A percentile compares a stretch with the other conserved stretches of the same genome.
Evolutionary conservation across 495 filamentous ascomycete species (phyloP).

Genomic region (Cercophora samala): DNA sequence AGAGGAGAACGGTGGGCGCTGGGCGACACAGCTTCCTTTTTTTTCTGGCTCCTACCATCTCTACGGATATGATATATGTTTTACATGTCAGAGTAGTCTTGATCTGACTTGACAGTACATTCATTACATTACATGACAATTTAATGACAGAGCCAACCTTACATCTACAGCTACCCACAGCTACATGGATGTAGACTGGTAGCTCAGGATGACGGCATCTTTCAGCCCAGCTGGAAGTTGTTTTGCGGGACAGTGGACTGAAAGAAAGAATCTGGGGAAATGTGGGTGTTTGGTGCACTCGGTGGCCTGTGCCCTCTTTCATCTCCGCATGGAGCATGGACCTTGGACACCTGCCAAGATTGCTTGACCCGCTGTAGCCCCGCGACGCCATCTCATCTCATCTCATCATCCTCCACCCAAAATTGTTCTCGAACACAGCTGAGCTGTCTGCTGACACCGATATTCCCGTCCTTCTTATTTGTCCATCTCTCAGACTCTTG

Average conservation of each 20-base stretch:
- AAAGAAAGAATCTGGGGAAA: neutral
- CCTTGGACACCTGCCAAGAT: neutral
- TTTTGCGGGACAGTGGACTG: neutral
- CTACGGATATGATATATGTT: neutral
- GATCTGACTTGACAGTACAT: neutral
- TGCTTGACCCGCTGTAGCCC: neutral
- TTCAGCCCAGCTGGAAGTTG: neutral
- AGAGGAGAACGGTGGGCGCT: constrained; percentile 17
- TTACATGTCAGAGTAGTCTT: neutral
- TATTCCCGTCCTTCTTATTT: no score
- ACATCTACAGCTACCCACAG: neutral
- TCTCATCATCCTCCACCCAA: neutral
- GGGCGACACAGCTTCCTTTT: neutral
- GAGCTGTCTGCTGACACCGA: no score
- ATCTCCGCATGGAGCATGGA: neutral
- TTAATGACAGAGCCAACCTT: no score
- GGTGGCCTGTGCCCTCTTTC: neutral
- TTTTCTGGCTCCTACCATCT: neutral
- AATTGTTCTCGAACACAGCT: neutral
- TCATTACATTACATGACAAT: neutral
- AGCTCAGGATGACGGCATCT: neutral
- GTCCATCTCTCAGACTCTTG: no score
- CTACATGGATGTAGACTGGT: neutral
- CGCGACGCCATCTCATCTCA: neutral
- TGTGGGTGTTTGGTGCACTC: neutral